Conservation (phyloP, 2,329 filamentous ascomycete genomes). For the Blumeria hordei region DNA sequence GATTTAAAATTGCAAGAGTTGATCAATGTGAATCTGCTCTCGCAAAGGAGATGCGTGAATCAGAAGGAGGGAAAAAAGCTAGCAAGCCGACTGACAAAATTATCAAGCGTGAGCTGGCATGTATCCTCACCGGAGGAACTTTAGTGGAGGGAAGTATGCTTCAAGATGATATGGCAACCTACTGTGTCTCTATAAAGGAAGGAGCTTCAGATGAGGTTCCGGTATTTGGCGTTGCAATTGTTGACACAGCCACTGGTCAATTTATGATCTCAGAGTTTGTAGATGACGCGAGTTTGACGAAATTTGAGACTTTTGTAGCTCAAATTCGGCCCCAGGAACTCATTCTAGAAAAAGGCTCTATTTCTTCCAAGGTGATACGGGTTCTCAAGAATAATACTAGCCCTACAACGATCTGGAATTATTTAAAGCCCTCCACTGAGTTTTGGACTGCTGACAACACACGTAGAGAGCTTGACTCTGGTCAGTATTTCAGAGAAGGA, state of each 20-base stretch:
- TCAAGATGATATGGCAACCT: constrained; percentile 92
- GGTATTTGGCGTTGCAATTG: constrained; percentile 76
- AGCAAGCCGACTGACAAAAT: constrained; percentile 46
- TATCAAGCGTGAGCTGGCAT: constrained; percentile 72
- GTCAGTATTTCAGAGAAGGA: constrained; percentile 49
- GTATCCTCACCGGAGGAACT: constrained; percentile 76
- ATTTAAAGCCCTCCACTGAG: constrained; percentile 64
- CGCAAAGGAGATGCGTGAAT: constrained; percentile 96
- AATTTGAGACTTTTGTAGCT: constrained; percentile 89
- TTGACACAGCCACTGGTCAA: constrained; percentile 85
- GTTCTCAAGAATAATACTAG: constrained; percentile 91
- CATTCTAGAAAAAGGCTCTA: constrained; percentile 61
- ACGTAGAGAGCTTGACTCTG: constrained; percentile 54
- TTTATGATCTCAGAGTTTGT: constrained; percentile 84
- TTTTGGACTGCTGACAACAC: constrained; percentile 78
- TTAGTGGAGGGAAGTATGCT: constrained; percentile 92
- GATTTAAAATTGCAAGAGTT: constrained; percentile 87
- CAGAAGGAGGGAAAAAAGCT: constrained; percentile 32
- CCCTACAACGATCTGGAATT: constrained; percentile 87
- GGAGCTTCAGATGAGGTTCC: constrained; percentile 46
- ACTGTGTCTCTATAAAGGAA: constrained; percentile 87
- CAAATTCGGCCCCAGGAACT: constrained; percentile 78
- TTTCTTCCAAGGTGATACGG: constrained; percentile 72
- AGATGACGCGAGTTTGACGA: constrained; percentile 81
- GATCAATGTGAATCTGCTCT: constrained; percentile 93